phyloP scores from a whole-genome alignment of 805 yeast species.

The Yamadazyma akitaensis region DNA sequence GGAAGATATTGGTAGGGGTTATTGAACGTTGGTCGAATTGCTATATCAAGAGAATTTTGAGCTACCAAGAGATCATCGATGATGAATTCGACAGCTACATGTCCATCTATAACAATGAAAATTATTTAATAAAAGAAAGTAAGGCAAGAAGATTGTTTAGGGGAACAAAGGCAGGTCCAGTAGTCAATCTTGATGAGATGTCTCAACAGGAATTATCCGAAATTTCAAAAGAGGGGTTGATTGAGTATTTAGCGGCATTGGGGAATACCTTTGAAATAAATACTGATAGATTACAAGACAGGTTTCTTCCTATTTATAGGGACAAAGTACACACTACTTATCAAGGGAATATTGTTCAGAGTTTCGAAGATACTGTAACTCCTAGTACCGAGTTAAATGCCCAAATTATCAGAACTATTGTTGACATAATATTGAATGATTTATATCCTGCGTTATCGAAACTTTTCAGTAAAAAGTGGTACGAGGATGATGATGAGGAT shows the following conservation, averaged over 20 bases:
- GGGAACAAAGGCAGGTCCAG: slow-evolving; percentile 11
- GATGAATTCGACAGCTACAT: slow-evolving; percentile 39
- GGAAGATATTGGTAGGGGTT: slow-evolving; percentile 74
- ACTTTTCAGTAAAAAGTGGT: slow-evolving; percentile 71
- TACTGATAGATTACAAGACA: slow-evolving; percentile 58
- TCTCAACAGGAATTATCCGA: slow-evolving; percentile 34
- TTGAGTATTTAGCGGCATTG: slow-evolving; percentile 77
- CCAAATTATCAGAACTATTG: slow-evolving; percentile 64
- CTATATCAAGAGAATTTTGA: slow-evolving; percentile 56
- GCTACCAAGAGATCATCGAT: slow-evolving; percentile 57
- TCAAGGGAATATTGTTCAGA: slow-evolving; percentile 31
- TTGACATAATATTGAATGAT: slow-evolving; percentile 71
- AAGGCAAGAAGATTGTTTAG: slow-evolving; percentile 37
- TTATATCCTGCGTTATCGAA: slow-evolving; percentile 56
- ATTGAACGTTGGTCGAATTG: slow-evolving; percentile 65
- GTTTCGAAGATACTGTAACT: slow-evolving; percentile 46
- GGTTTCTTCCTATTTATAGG: slow-evolving; percentile 62
- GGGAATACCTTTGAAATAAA: slow-evolving; percentile 86
- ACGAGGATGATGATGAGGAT: slow-evolving; percentile 41
- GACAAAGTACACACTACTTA: slow-evolving; percentile 50
- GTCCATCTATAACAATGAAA: slow-evolving; percentile 40
- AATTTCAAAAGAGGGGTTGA: slow-evolving; percentile 59
- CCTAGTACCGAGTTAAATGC: slow-evolving; percentile 78
- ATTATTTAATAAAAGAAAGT: slow-evolving; percentile 42
- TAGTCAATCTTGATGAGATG: slow-evolving; percentile 37